These are phyloP conservation scores for Aspergillus fischeri DNA, from an alignment of 2,329 filamentous ascomycete species.

Conservation along the genomic window DNA sequence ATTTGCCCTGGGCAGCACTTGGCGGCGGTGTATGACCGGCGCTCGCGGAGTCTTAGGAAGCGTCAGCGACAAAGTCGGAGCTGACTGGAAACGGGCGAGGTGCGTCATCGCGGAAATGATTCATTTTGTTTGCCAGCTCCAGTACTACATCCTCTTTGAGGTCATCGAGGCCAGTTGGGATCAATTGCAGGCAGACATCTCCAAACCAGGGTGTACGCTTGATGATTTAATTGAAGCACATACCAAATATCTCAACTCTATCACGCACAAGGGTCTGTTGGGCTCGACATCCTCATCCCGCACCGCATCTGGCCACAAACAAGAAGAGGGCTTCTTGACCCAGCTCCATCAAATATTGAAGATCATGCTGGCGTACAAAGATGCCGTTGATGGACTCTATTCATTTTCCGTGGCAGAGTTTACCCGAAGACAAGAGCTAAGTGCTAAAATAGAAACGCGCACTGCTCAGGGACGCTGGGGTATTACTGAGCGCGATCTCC, in stretches of 20 bases:
- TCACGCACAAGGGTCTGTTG: conserved; percentile 92
- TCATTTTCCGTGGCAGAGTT: conserved; percentile 94
- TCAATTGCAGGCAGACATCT: conserved; percentile 76
- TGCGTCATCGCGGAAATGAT: conserved; percentile 96
- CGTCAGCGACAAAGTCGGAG: conserved; percentile 65
- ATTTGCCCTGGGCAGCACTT: conserved; percentile 84
- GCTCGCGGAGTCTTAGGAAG: conserved; percentile 83
- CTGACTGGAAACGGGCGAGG: conserved; percentile 85
- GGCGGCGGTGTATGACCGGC: conserved; percentile 94
- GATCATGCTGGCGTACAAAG: conserved; percentile 89
- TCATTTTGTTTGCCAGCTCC: conserved; percentile 92
- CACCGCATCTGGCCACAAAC: conserved; percentile 35
- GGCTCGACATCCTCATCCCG: conserved; percentile 55
- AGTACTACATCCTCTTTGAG: conserved; percentile 98
- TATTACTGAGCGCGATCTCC: conserved; percentile 52
- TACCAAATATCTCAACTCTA: conserved; percentile 82
- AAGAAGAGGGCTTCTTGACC: conserved; percentile 76
- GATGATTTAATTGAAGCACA: conserved; percentile 94
- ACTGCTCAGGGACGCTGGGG: conserved; percentile 64
- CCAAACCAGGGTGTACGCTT: conserved; percentile 80
- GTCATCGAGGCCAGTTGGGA: conserved; percentile 97
- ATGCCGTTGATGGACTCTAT: conserved; percentile 90
- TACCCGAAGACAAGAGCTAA: conserved; percentile 80
- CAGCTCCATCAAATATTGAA: conserved; percentile 91
- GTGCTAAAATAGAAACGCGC: conserved; percentile 65